A percentile compares a stretch with the other conserved stretches of the same genome.
Evolutionary conservation across 1,284 basidiomycete genomes (phyloP).

Genomic region (Heterobasidion annosum): DNA sequence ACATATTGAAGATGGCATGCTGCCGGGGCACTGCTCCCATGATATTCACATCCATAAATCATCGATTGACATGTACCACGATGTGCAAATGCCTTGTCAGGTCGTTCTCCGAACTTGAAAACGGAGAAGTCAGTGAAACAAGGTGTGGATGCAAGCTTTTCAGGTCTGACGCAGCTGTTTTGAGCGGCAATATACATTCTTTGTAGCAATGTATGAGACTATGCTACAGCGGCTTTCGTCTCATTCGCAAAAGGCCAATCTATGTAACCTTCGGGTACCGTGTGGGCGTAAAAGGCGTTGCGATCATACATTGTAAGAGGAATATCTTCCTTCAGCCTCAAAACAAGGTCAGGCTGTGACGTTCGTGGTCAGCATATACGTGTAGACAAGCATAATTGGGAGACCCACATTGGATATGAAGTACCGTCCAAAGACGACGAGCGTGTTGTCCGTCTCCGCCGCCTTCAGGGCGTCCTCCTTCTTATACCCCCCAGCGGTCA

Average conservation of each 20-base stretch:
- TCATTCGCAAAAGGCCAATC: constrained; percentile 23
- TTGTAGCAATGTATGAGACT: neutral
- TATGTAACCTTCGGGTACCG: constrained; percentile 24
- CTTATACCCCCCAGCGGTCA: constrained; percentile 24
- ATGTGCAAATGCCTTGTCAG: too few relatives aligned
- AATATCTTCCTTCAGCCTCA: constrained; percentile 25
- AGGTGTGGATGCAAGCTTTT: too few relatives aligned
- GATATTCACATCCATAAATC: too few relatives aligned
- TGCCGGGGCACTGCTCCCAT: too few relatives aligned
- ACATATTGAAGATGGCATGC: too few relatives aligned
- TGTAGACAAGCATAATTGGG: too few relatives aligned
- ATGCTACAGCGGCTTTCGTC: neutral
- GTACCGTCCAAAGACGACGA: constrained; percentile 31
- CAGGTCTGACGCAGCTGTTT: too few relatives aligned
- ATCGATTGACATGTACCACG: too few relatives aligned
- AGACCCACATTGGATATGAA: constrained; percentile 30
- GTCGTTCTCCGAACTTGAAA: too few relatives aligned
- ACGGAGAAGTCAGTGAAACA: too few relatives aligned
- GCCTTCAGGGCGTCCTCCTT: constrained; percentile 5
- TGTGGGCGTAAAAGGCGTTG: constrained; percentile 24
- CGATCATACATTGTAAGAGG: constrained; percentile 21
- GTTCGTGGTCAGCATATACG: constrained; percentile 26
- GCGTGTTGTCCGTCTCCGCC: constrained; percentile 17
- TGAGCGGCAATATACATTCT: too few relatives aligned
- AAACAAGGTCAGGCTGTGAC: constrained; percentile 34